These are phyloP conservation scores for Garcia nutans DNA, from an alignment of 345 rosid genomes.

Conservation along the genomic window DNA sequence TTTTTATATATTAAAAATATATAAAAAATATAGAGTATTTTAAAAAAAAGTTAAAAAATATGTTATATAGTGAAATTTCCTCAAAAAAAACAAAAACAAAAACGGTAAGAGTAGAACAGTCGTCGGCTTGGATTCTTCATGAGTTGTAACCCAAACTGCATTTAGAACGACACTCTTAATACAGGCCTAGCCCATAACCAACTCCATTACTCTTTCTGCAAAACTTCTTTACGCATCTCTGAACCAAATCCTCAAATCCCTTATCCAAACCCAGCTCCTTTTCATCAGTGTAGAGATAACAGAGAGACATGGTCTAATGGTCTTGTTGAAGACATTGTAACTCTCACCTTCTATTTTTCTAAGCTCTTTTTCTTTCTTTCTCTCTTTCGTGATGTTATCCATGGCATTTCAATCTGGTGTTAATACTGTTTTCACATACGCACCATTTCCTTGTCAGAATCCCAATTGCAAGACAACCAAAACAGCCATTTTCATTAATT, in stretches of 20 bases:
- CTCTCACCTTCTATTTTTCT: slow-evolving; percentile 4
- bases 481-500: slow-evolving; percentile 9
- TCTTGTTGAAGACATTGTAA: slow-evolving; percentile 8
- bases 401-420: slow-evolving; percentile 41
- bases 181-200: background rate
- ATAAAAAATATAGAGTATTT: too few relatives aligned
- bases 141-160: background rate
- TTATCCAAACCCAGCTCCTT: slow-evolving; percentile 39
- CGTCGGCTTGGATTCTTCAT: background rate
- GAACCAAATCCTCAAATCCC: slow-evolving; percentile 25
- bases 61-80: too few relatives aligned
- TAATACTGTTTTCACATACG: slow-evolving; percentile 22
- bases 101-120: background rate
- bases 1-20: too few relatives aligned
- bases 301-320: background rate
- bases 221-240: background rate
- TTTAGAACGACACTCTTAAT: background rate
- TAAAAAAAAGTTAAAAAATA: too few relatives aligned
- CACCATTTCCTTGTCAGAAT: slow-evolving; percentile 25
- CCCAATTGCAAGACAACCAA: slow-evolving; percentile 18
- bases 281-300: slow-evolving; percentile 14
- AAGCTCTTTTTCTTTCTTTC: background rate
- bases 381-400: slow-evolving; percentile 37
- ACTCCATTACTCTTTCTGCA: background rate
- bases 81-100: too few relatives aligned